Percentiles rank a stretch among this genome's conserved stretches.
These are phyloP conservation scores for Globisporangium sylvaticum DNA, from an alignment of 352 stramenopile species.

Conservation along the genomic window DNA sequence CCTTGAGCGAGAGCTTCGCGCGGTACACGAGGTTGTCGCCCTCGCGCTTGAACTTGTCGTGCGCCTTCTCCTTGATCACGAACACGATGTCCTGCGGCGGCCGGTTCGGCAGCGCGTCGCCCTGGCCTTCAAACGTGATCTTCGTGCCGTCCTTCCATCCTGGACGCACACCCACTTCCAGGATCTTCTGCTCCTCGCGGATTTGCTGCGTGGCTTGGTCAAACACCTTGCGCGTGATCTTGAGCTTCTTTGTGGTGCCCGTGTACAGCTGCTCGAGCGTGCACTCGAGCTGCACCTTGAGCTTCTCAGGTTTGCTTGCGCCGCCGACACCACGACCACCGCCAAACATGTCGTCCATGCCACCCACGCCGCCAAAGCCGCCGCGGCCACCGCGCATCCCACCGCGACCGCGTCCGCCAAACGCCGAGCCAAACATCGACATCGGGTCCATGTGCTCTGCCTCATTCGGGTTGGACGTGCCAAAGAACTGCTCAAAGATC, in stretches of 20 bases:
- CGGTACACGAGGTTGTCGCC: slow-evolving; percentile 94
- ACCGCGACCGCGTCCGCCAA: slow-evolving; percentile 15
- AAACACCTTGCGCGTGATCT: slow-evolving; percentile 92
- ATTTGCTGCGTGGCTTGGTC: slow-evolving; percentile 74
- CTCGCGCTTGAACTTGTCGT: slow-evolving; percentile 92
- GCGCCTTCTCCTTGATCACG: slow-evolving; percentile 88
- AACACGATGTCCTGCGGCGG: slow-evolving; percentile 95
- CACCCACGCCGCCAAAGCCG: slow-evolving; percentile 41
- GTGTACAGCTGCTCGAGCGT: slow-evolving; percentile 88
- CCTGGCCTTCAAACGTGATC: slow-evolving; percentile 94
- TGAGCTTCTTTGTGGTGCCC: slow-evolving; percentile 89
- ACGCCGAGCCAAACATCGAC: slow-evolving; percentile 42
- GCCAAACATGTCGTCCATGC: slow-evolving; percentile 34
- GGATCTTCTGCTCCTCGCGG: slow-evolving; percentile 92
- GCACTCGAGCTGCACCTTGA: slow-evolving; percentile 89
- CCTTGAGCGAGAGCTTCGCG: slow-evolving; percentile 93
- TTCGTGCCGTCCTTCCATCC: slow-evolving; percentile 96
- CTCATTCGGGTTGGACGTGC: slow-evolving; percentile 76
- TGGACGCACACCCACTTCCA: slow-evolving; percentile 95
- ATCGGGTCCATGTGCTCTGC: slow-evolving; percentile 70
- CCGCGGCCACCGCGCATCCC: neutral
- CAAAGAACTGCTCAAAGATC: slow-evolving; percentile 91
- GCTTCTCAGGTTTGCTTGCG: slow-evolving; percentile 33
- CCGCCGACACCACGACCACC: slow-evolving; percentile 30
- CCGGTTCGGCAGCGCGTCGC: slow-evolving; percentile 87